These are phyloP conservation scores for Smittium culicis DNA, from an alignment of 371 early-diverging fungal species.

Conservation along the genomic window DNA sequence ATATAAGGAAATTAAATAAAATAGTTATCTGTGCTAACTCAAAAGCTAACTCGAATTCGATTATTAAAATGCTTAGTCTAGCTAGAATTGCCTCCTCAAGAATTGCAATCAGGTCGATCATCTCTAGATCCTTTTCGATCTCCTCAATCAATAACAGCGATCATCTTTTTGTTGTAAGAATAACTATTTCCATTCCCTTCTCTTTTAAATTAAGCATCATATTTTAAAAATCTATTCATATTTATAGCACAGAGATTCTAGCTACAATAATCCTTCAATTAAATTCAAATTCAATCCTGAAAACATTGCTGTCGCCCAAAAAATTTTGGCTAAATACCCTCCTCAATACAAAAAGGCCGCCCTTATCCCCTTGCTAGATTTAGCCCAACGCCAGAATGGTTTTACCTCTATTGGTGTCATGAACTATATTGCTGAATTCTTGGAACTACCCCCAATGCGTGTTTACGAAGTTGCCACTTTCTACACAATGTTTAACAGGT, in stretches of 20 bases:
- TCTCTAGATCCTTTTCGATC: not conserved
- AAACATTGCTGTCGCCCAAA: conserved; percentile 64
- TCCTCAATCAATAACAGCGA: not conserved
- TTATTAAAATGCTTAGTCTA: not conserved
- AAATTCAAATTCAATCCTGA: conserved; percentile 74
- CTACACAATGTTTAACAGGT: conserved; percentile 96
- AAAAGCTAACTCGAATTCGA: too few relatives aligned
- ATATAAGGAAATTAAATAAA: too few relatives aligned
- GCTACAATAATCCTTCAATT: conserved; percentile 73
- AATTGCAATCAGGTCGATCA: not conserved
- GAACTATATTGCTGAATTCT: conserved; percentile 88
- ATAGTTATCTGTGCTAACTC: too few relatives aligned
- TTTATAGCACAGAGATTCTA: conserved; percentile 67
- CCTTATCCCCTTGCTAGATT: conserved; percentile 86
- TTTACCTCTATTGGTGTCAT: conserved; percentile 87
- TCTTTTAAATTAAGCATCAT: not conserved
- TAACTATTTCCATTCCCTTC: not conserved
- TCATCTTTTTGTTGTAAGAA: conserved; percentile 11
- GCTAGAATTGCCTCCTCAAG: not conserved
- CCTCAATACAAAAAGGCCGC: conserved; percentile 96
- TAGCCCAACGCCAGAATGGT: conserved; percentile 89
- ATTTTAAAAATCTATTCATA: not conserved
- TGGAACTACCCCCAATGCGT: conserved; percentile 95
- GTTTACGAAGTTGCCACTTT: conserved; percentile 99
- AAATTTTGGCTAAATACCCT: conserved; percentile 87